Conservation (phyloP, 257 asterid species). For the Datura wrightii region DNA sequence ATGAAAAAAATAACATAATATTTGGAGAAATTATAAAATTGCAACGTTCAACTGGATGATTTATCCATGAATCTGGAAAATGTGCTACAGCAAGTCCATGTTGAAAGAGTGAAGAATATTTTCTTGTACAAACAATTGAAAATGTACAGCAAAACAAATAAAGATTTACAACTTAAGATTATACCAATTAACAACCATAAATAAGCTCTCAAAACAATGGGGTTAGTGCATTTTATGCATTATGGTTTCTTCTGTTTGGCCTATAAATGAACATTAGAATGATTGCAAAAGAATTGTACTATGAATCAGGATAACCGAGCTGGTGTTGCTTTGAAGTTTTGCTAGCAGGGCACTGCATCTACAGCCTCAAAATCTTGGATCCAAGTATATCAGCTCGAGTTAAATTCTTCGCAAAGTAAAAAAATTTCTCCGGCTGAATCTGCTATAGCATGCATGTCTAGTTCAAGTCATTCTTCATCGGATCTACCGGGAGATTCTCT, state of each 20-base stretch:
- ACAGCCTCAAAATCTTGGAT: not conserved
- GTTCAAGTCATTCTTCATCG: conserved; percentile 53
- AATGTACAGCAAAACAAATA: conserved; percentile 26
- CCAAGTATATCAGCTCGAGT: conserved; percentile 15
- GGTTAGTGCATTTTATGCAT: conserved; percentile 34
- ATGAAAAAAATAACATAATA: not conserved
- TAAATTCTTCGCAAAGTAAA: conserved; percentile 23
- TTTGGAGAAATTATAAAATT: not conserved
- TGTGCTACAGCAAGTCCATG: not conserved
- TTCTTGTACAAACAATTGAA: conserved; percentile 25
- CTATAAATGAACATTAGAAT: conserved; percentile 33
- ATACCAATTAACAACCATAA: conserved; percentile 32
- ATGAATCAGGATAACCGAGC: conserved; percentile 31
- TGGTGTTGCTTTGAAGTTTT: conserved; percentile 1
- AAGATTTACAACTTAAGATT: not conserved
- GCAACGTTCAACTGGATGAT: not conserved
- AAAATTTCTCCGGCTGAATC: conserved; percentile 26
- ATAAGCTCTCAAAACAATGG: conserved; percentile 34
- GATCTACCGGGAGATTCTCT: conserved; percentile 79
- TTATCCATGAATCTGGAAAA: not conserved
- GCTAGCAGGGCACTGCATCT: conserved; percentile 30
- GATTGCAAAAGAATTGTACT: not conserved
- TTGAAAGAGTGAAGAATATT: conserved; percentile 4
- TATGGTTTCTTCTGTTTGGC: not conserved
- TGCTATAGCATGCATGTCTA: conserved; percentile 11